Conservation (phyloP, 208 protist species). For the Phytomonas sp. region DNA sequence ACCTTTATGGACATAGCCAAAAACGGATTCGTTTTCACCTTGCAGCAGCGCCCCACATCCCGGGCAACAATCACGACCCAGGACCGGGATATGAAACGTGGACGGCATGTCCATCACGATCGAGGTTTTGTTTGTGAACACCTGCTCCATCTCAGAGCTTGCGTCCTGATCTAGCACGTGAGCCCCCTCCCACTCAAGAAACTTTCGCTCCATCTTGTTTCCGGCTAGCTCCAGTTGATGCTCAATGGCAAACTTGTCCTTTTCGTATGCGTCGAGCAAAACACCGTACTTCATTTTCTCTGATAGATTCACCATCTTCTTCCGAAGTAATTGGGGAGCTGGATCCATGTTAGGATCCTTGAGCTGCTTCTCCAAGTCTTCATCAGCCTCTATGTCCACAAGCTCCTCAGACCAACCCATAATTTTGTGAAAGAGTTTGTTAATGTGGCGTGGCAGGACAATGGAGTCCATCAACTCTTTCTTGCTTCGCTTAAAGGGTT, state of each 20-base stretch:
- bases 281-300: constrained; percentile 87
- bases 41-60: constrained; percentile 86
- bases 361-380: background rate
- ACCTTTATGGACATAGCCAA: constrained; percentile 70
- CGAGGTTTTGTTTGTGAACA: constrained; percentile 60
- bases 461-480: constrained; percentile 70
- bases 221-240: constrained; percentile 72
- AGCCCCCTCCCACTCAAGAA: constrained; percentile 85
- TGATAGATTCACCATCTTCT: constrained; percentile 48
- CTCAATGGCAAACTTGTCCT: constrained; percentile 80
- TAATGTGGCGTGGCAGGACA: constrained; percentile 78
- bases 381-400: constrained; percentile 47
- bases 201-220: constrained; percentile 72
- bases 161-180: constrained; percentile 76
- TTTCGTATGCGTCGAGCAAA: constrained; percentile 79
- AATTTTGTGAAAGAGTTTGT: constrained; percentile 87
- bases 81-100: constrained; percentile 62
- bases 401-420: constrained; percentile 88
- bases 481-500: constrained; percentile 40
- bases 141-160: constrained; percentile 36
- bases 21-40: constrained; percentile 47
- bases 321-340: constrained; percentile 24
- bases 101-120: constrained; percentile 73
- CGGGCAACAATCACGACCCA: constrained; percentile 74
- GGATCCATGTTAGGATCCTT: background rate